Base-by-base conservation (phyloP, 139 green algal species). In the Chlamydomonas incerta region DNA sequence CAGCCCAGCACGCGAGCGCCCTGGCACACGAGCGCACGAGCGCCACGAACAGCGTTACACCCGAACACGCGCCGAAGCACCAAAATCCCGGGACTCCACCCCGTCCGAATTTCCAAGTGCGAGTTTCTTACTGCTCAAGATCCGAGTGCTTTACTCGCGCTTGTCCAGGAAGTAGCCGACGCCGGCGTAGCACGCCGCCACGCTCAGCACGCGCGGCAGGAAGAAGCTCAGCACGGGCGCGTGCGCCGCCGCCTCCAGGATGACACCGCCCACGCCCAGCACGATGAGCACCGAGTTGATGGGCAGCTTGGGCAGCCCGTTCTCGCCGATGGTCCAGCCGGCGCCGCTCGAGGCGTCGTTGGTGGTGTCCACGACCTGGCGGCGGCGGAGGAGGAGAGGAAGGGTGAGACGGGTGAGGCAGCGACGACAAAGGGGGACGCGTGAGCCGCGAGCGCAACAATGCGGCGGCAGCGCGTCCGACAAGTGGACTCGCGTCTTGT, bases 231-330 rank as follows among this genome's bases (percentile, higher is more conserved):
- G 81, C 34, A 96, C 88, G 18, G 93, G 92, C n/a, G 90, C 91
- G 57, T 96, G 93, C 52, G 87, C 86, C 5, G 90, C 88, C 1
- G 90, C 86, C 90, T 96, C 93, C 31, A 96, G 86, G 70, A 96
- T 96, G 10, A 95, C 1, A 3, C 66, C 76, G 65, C 93, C 93
- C 23, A 95, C 92, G 57, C 93, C 93, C 41, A 96, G 65, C 50
- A 96, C 92, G n/a, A 93, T 89, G 46, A 93, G 63, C 80, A 96
- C 93, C 55, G 76, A 91, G 75, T 92, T 96, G 83, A 96, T 90
- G 62, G 93, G 93, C 87, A 96, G 87, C 86, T 94, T 94, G 34
- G 93, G 93, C 84, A 93, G 82, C 34, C 92, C 93, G 47, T 88
- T 90, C 72, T 90, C 76, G 58, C 89, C 89, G 34, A 90, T 90